Conservation (phyloP, 305 asterid genomes). For the Euphrasia arctica region DNA sequence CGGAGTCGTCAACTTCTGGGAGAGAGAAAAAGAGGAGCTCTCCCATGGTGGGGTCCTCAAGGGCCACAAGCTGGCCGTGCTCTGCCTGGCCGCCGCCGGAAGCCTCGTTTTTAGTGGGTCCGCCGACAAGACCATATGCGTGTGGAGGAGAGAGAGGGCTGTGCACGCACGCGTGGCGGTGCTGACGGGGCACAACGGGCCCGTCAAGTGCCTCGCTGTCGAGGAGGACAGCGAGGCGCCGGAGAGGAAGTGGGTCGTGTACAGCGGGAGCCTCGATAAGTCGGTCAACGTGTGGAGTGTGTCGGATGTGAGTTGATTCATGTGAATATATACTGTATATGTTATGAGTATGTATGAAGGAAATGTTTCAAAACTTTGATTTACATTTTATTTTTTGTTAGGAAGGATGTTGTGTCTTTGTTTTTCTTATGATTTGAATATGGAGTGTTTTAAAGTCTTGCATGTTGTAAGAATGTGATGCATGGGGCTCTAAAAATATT, state of each 20-base stretch:
- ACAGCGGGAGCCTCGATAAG: constrained; percentile 88
- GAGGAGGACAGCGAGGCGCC: constrained; percentile 40
- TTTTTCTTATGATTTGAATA: too few species aligned
- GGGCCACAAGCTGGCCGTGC: constrained; percentile 85
- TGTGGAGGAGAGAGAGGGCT: constrained; percentile 66
- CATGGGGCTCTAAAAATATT: too few species aligned
- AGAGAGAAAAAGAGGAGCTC: constrained; percentile 40
- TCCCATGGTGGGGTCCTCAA: constrained; percentile 67
- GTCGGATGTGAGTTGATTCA: constrained; percentile 33
- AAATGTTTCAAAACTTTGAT: too few species aligned
- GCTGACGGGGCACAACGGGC: constrained; percentile 86
- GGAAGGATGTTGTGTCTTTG: too few species aligned
- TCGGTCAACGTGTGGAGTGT: constrained; percentile 91
- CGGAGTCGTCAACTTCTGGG: constrained; percentile 84
- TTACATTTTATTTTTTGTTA: too few species aligned
- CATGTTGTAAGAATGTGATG: too few species aligned
- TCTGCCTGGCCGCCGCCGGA: constrained; percentile 66
- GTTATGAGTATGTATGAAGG: too few species aligned
- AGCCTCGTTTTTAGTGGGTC: constrained; percentile 69
- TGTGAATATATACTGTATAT: too few species aligned
- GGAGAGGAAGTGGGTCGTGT: constrained; percentile 66
- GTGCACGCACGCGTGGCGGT: constrained; percentile 63
- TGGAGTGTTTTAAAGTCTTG: too few species aligned
- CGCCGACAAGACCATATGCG: constrained; percentile 76
- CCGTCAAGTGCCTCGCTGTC: constrained; percentile 75